Base-by-base conservation (phyloP, 2,329 filamentous ascomycete genomes). In the Diaporthe sp. region DNA sequence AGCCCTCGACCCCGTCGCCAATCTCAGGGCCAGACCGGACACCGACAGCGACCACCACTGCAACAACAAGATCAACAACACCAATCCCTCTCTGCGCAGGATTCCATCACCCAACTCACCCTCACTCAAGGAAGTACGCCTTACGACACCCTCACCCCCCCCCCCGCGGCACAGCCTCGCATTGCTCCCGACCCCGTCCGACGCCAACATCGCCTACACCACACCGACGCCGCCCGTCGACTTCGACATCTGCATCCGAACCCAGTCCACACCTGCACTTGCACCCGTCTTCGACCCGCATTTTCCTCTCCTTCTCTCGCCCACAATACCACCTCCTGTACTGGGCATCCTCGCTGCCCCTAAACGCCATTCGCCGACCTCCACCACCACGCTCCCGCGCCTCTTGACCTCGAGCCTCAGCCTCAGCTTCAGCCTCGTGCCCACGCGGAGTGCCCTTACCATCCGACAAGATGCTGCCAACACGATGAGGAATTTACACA, bases 401-500 rank as follows among this genome's bases (percentile, higher is more conserved):
- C 39, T 59, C 68, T 44, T 39, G 59, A 47, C 30, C 25, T 32
- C 27, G 17, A 63, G 37, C 69, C 47, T 68, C 35, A 27, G 44
- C n/a, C n/a, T n/a, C n/a, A n/a, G n/a, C n/a, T n/a, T n/a, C n/a
- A n/a, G n/a, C 30, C 59, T 51, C 39, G 25, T 51, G 22, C 35
- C n/a, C 61, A 32, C 19, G 56, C 65, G 47, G 39, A 42, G 51
- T 39, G 53, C 44, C 59, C 51, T 39, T 65, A 22, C 61, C 39
- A 17, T 50, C 71, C 53, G 74, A 61, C 74, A 75, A 75, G 72
- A 75, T 75, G 74, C 74, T 74, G 56, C 75, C 80, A 79, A 77
- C 81, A 79, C 71, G 74, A 71, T 77, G 77, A 76, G 84, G 73
- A 75, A 74, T 63, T 27, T 71, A 42, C 69, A 75, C 30, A 75